Evolutionary conservation across 306 rosid genomes (phyloP), one percentile per base, ranked within the genome.

Genomic region (Citrullus colocynthis): DNA sequence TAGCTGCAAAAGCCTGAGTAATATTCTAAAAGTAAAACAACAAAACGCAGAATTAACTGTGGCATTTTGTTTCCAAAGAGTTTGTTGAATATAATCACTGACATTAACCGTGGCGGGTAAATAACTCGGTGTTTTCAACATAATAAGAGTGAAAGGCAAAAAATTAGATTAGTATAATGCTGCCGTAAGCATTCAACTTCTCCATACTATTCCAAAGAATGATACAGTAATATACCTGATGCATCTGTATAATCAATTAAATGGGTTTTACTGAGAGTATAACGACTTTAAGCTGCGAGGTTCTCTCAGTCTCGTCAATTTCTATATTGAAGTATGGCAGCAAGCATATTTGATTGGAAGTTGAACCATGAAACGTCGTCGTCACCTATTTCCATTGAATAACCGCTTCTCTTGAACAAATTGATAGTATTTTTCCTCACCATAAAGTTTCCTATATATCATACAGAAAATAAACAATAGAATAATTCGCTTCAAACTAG

Each of bases 371-470:
- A 24, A 11, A 21, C 41, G 6, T 7, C 21, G 9, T 7, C 21
- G 9, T 71, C 76, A 71, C 28, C 76, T 71, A 71, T 37, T 45
- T 44, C 41, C 76, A 24, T 44, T 28, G 76, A 45, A 48, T 20
- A 28, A 44, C 13, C 76, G 76, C 20, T 71, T 45, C 58, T 71
- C 76, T 48, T 48, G 41, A 71, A 71, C 76, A 14, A 44, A 71
- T 45, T 45, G 39, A 71, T 44, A 6, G 41, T 71, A 71, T 13
- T 71, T 45, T 2, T 45, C 76, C 20, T 44, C 76, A 13, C 58
- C 76, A 71, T 71, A 71, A 45, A 71, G 39, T 14, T 71, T 71
- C 58, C 76, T 71, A 24, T 45, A 70, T 24, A 44, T 70, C 57
- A 24, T 45, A 45, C 13, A 70, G 12, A 45, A 45, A 70, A 45